Base-by-base conservation (phyloP, 1,284 basidiomycete species). In the Pascua guehoae region DNA sequence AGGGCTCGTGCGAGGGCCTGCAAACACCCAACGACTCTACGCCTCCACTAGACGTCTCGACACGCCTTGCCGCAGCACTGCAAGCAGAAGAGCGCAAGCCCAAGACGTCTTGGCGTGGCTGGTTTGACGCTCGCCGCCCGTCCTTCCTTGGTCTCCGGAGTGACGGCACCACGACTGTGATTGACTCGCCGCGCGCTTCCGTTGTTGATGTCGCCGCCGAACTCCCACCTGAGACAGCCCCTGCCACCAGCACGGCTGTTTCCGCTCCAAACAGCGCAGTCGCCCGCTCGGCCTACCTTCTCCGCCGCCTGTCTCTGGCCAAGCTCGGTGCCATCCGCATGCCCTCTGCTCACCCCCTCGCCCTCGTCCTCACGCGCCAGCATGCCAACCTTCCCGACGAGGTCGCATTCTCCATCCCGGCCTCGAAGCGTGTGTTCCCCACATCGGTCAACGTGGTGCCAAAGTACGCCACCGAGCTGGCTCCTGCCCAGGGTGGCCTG, bases 341-440 rank as follows among this genome's bases (percentile, higher is more conserved):
- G 41, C 71, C 73, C 9, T 75, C 73, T 10, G 68, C 73, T 10
- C 73, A 75, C 56, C 73, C 73, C 10, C 53, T 75, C 0, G 67
- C 70, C 1, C 60, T 68, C 11, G 47, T 66, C 10, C 65, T 75
- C 24, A 48, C 57, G 3, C 63, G 70, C 24, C 71, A 72, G 51
- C 57, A 66, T 49, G 64, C 57, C 43, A 64, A 67, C 51, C 67
- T 75, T 1, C 72, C 72, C 1, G 65, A 71, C 51, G 73, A 73
- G 60, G 66, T 75, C 10, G 71, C 73, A 8, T 63, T 65, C 44
- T 68, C 70, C 0, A 67, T 75, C 44, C 68, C 66, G 17, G 58
- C 69, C 11, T 66, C 68, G 12, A 61, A 65, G 54, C 63, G 68
- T 12, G 67, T 71, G n/a, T 75, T 69, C 58, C 73, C 73, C 1